Evolutionary conservation across 345 rosid genomes (phyloP).

Genomic region (Combretum micranthum): DNA sequence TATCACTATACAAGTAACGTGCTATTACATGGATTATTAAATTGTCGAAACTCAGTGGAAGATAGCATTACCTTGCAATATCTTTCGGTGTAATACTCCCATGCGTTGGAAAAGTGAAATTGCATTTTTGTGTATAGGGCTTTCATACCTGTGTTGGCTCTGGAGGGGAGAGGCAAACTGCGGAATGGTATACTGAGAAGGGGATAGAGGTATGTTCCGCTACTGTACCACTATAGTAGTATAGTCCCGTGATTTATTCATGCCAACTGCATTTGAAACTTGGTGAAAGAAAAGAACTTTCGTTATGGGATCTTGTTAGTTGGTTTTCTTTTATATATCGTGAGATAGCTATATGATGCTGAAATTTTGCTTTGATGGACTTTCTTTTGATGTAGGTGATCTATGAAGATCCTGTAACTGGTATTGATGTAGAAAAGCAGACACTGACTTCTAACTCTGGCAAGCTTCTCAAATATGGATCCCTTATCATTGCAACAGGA

Average conservation of each 20-base stretch:
- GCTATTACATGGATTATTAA: too few relatives aligned
- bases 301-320: too few relatives aligned
- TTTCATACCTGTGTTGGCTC: conserved; percentile 98
- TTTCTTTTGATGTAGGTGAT: conserved; percentile 34
- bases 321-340: too few relatives aligned
- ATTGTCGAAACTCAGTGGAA: too few relatives aligned
- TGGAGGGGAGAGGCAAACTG: conserved; percentile 93
- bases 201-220: conserved; percentile 68
- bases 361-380: background rate
- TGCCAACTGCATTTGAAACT: too few relatives aligned
- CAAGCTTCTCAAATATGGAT: conserved; percentile 81
- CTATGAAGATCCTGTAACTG: conserved; percentile 76
- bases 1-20: too few relatives aligned
- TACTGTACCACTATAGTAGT: too few relatives aligned
- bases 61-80: too few relatives aligned
- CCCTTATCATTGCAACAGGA: conserved; percentile 85
- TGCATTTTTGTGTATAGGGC: conserved; percentile 38
- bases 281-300: too few relatives aligned
- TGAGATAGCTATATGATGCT: too few relatives aligned
- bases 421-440: conserved; percentile 73
- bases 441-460: conserved; percentile 73
- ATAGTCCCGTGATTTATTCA: too few relatives aligned
- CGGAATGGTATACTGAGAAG: conserved; percentile 93
- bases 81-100: too few relatives aligned
- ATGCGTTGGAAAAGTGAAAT: background rate